These are phyloP conservation scores for Penicillium brevicompactum DNA, from an alignment of 2,329 filamentous ascomycete species.

Conservation along the genomic window DNA sequence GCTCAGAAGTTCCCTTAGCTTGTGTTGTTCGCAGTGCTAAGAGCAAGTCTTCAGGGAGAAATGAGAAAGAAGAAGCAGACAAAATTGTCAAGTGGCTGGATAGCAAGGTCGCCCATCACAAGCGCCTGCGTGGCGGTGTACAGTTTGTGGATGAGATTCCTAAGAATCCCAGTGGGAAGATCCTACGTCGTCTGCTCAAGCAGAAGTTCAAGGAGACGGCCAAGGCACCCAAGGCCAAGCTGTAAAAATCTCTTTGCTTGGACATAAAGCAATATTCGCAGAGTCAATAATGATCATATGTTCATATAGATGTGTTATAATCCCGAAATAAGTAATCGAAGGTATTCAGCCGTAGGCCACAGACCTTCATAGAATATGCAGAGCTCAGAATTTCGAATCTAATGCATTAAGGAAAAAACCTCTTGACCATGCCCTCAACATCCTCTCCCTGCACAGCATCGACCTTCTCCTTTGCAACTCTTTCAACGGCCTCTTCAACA, in stretches of 20 bases:
- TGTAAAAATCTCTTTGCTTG: slow-evolving; percentile 30
- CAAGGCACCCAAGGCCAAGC: slow-evolving; percentile 41
- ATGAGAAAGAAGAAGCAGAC: slow-evolving; percentile 52
- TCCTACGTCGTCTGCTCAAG: slow-evolving; percentile 48
- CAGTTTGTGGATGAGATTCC: slow-evolving; percentile 50
- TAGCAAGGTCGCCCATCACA: slow-evolving; percentile 47
- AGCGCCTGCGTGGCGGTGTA: slow-evolving; percentile 49
- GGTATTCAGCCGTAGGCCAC: background rate
- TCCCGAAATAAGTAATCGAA: background rate
- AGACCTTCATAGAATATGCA: background rate
- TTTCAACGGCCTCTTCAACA: slow-evolving; percentile 50
- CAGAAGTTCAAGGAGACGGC: slow-evolving; percentile 44
- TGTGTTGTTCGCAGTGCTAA: slow-evolving; percentile 57
- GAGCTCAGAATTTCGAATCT: background rate
- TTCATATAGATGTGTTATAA: background rate
- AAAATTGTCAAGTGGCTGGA: slow-evolving; percentile 47
- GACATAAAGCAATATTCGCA: background rate
- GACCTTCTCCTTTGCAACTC: slow-evolving; percentile 46
- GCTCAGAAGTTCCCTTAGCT: slow-evolving; percentile 69
- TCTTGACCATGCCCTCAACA: slow-evolving; percentile 46
- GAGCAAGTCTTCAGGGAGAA: slow-evolving; percentile 47
- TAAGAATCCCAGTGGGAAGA: slow-evolving; percentile 53
- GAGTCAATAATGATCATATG: background rate
- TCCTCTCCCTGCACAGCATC: slow-evolving; percentile 56
- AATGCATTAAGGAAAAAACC: slow-evolving; percentile 29